phyloP scores from a whole-genome alignment of 148 eudicot genomes.

The Rhododendron henanense region DNA sequence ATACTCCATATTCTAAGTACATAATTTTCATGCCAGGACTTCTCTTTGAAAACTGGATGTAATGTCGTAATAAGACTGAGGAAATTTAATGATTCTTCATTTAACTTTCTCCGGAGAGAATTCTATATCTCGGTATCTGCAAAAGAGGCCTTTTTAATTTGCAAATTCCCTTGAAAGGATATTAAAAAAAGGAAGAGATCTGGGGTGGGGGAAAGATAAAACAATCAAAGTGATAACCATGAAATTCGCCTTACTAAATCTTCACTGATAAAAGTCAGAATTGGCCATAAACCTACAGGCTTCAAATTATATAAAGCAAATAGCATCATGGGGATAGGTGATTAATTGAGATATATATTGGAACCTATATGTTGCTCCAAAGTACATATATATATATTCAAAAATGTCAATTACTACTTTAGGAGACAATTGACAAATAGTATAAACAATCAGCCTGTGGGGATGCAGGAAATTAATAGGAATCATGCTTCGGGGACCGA shows the following conservation, averaged over 20 bases:
- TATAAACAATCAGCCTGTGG: background rate
- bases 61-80: background rate
- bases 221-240: background rate
- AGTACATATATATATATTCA: background rate
- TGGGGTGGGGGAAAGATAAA: background rate
- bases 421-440: background rate
- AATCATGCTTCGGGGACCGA: background rate
- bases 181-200: background rate
- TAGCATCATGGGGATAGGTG: background rate
- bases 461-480: background rate
- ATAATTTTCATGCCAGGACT: background rate
- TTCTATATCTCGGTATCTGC: background rate
- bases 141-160: background rate
- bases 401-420: background rate
- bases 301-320: background rate
- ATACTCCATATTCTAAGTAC: background rate
- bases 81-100: background rate
- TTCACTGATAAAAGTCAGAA: background rate
- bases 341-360: background rate
- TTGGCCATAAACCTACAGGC: background rate
- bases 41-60: background rate
- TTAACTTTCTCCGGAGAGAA: background rate
- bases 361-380: background rate
- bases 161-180: background rate
- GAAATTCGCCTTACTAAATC: background rate